Evolutionary conservation across 2,329 filamentous ascomycete genomes (phyloP).

Genomic region (Xylariaceae sp.): DNA sequence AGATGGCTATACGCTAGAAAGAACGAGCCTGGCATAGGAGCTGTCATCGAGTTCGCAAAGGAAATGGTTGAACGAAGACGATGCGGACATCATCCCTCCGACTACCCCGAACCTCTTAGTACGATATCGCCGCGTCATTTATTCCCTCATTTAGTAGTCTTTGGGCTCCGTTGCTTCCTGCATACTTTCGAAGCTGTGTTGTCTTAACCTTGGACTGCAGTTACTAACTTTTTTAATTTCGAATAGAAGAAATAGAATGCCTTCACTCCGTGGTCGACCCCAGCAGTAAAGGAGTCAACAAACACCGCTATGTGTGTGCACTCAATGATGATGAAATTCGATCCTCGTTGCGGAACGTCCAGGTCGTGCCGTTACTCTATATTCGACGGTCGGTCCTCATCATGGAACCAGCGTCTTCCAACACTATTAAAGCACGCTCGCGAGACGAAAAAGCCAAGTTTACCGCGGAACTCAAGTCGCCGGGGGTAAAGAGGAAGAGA

Average conservation of each 20-base stretch:
- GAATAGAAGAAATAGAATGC: constrained; percentile 67
- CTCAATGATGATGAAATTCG: constrained; percentile 73
- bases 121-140: background rate
- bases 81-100: constrained; percentile 77
- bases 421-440: constrained; percentile 67
- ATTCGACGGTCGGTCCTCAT: constrained; percentile 76
- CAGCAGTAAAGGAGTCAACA: constrained; percentile 74
- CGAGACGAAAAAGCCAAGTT: constrained; percentile 79
- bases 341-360: constrained; percentile 65
- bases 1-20: constrained; percentile 75
- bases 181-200: background rate
- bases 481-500: constrained; percentile 58
- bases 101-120: constrained; percentile 71
- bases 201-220: background rate
- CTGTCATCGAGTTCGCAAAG: constrained; percentile 78
- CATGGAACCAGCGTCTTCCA: constrained; percentile 76
- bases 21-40: constrained; percentile 57
- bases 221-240: constrained; percentile 7
- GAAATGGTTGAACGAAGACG: constrained; percentile 72
- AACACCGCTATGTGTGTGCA: constrained; percentile 80
- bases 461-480: constrained; percentile 68
- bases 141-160: background rate
- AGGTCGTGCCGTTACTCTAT: constrained; percentile 79
- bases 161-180: background rate
- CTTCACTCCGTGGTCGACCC: constrained; percentile 78